A percentile compares a stretch with the other conserved stretches of the same genome.
These are phyloP conservation scores for Cutaneotrichosporon cutaneum DNA, from an alignment of 1,284 basidiomycete species.

Conservation along the genomic window DNA sequence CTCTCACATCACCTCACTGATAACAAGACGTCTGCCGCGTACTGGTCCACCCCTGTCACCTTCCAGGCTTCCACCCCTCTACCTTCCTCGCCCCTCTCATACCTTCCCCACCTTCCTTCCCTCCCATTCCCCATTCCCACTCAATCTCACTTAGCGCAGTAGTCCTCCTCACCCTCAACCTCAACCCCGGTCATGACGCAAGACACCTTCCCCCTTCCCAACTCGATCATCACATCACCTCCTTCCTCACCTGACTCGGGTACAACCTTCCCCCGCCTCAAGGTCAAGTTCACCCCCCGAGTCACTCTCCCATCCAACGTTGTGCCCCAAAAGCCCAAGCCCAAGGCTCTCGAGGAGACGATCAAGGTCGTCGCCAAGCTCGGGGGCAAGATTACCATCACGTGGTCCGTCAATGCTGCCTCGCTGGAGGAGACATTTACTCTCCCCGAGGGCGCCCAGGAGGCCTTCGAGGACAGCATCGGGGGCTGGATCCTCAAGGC, in stretches of 20 bases:
- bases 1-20: background rate
- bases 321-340: conserved; percentile 14
- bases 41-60: background rate
- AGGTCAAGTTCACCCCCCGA: conserved; percentile 20
- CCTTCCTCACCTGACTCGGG: background rate
- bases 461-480: conserved; percentile 2
- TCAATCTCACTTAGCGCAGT: background rate
- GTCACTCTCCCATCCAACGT: conserved; percentile 20
- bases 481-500: conserved; percentile 4
- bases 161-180: background rate
- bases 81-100: background rate
- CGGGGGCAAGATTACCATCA: conserved; percentile 24
- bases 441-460: background rate
- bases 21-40: background rate
- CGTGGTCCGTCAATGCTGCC: conserved; percentile 8
- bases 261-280: conserved; percentile 14
- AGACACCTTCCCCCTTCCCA: background rate
- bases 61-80: background rate
- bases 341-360: conserved; percentile 25
- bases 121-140: background rate
- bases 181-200: background rate
- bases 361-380: conserved; percentile 28
- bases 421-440: background rate
- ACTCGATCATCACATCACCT: background rate
- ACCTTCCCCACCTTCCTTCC: background rate